These are phyloP conservation scores for Kingdonia uniflora DNA, from an alignment of 164 flowering plant genomes.

Conservation along the genomic window DNA sequence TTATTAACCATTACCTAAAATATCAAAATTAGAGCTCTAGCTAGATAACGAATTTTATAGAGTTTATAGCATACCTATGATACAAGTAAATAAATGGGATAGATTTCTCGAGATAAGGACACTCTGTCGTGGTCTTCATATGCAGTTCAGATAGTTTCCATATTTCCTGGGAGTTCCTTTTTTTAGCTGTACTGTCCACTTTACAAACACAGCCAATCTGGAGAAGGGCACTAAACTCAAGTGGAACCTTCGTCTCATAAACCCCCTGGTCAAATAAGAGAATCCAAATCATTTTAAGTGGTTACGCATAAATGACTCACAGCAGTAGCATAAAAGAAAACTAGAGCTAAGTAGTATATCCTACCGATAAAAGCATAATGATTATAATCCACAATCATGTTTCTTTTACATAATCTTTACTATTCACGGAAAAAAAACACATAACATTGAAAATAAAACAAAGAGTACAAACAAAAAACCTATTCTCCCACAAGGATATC, in stretches of 20 bases:
- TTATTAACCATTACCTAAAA: neutral
- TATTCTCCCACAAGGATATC: too few species aligned
- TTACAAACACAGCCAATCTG: constrained; percentile 97
- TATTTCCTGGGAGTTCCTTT: constrained; percentile 48
- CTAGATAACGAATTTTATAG: neutral
- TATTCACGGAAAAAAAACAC: too few species aligned
- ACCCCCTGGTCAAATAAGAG: constrained; percentile 57
- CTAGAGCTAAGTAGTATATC: too few species aligned
- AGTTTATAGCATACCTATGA: constrained; percentile 49
- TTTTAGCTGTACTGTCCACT: constrained; percentile 64
- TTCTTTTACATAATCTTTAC: too few species aligned
- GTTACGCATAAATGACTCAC: too few species aligned
- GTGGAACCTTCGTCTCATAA: constrained; percentile 81
- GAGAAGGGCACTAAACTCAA: constrained; percentile 63
- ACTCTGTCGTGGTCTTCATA: constrained; percentile 98
- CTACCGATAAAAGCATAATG: too few species aligned
- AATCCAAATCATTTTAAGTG: constrained; percentile 4
- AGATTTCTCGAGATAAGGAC: constrained; percentile 67
- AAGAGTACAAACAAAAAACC: too few species aligned
- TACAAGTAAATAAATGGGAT: constrained; percentile 84
- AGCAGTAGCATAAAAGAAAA: too few species aligned
- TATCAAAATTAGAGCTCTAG: neutral
- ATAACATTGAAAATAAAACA: too few species aligned
- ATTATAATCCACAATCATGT: too few species aligned
- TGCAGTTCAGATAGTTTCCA: constrained; percentile 79